Conservation (phyloP, 345 rosid genomes). For the Euclidium syriacum region DNA sequence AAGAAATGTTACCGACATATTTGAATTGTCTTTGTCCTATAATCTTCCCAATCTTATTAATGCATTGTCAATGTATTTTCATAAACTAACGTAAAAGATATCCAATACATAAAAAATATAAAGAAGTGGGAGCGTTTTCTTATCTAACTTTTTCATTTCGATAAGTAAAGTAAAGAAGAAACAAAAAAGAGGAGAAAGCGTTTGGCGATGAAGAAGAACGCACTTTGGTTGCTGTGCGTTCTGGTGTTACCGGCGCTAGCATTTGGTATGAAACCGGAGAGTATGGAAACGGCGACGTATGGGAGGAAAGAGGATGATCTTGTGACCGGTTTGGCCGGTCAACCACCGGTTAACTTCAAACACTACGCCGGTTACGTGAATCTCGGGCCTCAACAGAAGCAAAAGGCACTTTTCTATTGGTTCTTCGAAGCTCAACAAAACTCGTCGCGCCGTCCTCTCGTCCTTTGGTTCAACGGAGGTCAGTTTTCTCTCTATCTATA, state of each 20-base stretch:
- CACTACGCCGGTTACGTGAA: conserved; percentile 62
- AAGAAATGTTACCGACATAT: too few relatives aligned
- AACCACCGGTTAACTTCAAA: conserved; percentile 47
- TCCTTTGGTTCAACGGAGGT: conserved; percentile 85
- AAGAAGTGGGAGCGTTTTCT: not conserved
- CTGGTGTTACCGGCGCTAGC: conserved; percentile 27
- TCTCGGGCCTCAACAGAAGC: conserved; percentile 23
- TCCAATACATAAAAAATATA: not conserved
- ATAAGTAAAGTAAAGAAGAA: too few relatives aligned
- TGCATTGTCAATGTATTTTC: not conserved
- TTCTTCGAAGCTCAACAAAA: conserved; percentile 53
- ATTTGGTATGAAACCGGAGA: conserved; percentile 16
- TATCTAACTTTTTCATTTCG: not conserved
- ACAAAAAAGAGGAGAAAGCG: not conserved
- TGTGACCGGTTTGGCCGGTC: conserved; percentile 48
- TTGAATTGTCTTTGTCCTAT: not conserved
- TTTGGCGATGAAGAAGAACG: conserved; percentile 22
- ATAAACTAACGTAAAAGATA: not conserved
- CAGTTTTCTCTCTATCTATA: too few relatives aligned
- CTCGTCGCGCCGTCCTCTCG: conserved; percentile 44
- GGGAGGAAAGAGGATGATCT: conserved; percentile 37
- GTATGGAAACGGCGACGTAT: not conserved
- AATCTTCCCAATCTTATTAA: not conserved
- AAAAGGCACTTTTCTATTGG: conserved; percentile 63
- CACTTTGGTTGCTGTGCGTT: conserved; percentile 19